These are phyloP conservation scores for Aciculosporium take DNA, from an alignment of 2,329 filamentous ascomycete species.

Conservation along the genomic window DNA sequence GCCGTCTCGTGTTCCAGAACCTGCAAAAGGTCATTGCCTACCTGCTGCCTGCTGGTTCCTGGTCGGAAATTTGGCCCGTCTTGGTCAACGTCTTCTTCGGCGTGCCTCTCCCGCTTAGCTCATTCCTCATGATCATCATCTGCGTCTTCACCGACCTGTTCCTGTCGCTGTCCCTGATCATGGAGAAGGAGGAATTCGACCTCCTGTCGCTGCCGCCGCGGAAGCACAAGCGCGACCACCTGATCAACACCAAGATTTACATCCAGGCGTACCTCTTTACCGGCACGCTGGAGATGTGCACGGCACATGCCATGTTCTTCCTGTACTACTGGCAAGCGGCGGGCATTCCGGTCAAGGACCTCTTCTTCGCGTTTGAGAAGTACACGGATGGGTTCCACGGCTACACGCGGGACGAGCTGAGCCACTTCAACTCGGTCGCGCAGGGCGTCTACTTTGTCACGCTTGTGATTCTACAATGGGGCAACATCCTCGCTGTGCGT, in stretches of 20 bases:
- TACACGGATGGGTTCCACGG: constrained; percentile 35
- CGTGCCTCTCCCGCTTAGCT: constrained; percentile 33
- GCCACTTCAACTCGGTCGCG: constrained; percentile 32
- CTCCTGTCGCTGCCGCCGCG: constrained; percentile 35
- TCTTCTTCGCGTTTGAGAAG: constrained; percentile 35
- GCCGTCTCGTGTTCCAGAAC: constrained; percentile 27
- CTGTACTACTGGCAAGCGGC: constrained; percentile 35
- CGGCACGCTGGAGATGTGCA: constrained; percentile 35
- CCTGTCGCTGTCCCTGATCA: constrained; percentile 34
- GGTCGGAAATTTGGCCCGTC: constrained; percentile 44
- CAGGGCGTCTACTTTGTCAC: constrained; percentile 41
- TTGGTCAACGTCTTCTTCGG: constrained; percentile 42
- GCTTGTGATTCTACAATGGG: constrained; percentile 38
- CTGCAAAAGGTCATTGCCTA: constrained; percentile 28
- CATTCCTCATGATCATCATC: constrained; percentile 44
- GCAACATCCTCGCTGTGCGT: constrained; percentile 36
- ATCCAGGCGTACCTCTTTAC: constrained; percentile 37
- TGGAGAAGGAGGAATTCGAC: constrained; percentile 42
- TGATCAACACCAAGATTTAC: constrained; percentile 38
- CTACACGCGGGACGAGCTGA: constrained; percentile 30
- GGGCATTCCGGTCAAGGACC: constrained; percentile 29
- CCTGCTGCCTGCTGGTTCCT: constrained; percentile 36
- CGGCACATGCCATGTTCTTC: constrained; percentile 39
- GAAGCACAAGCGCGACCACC: constrained; percentile 33
- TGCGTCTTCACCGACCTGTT: constrained; percentile 42